Evolutionary conservation across 148 eudicot genomes (phyloP).

Genomic region (Rhododendron williamsianum): DNA sequence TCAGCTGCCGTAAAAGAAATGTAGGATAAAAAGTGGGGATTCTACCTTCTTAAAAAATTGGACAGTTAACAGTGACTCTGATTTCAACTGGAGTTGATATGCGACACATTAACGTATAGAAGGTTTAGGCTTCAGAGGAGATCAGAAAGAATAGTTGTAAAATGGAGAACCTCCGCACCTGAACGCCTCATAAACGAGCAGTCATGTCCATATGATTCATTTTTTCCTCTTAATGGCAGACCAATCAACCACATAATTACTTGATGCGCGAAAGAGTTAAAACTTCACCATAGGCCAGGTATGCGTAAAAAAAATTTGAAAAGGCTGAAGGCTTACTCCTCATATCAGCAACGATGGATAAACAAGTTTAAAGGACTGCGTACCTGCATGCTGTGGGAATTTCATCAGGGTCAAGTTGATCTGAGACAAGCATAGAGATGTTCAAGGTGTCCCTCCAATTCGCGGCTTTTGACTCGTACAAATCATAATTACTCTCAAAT

Average conservation of each 20-base stretch:
- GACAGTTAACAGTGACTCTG: not conserved
- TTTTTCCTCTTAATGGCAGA: not conserved
- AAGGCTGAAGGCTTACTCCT: not conserved
- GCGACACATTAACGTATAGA: not conserved
- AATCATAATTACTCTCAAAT: slow-evolving; percentile 30
- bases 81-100: not conserved
- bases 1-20: not conserved
- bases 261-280: not conserved
- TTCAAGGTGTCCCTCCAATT: slow-evolving; percentile 49
- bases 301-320: not conserved
- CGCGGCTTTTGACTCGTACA: slow-evolving; percentile 29
- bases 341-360: not conserved
- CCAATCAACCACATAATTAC: slow-evolving; percentile 3
- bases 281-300: not conserved
- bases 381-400: slow-evolving; percentile 36
- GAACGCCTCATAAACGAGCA: not conserved
- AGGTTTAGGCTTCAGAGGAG: not conserved
- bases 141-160: not conserved
- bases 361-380: not conserved
- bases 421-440: slow-evolving; percentile 12
- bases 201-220: not conserved
- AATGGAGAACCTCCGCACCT: not conserved
- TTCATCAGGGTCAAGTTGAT: slow-evolving; percentile 18
- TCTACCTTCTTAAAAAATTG: not conserved
- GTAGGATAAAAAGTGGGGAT: not conserved